Evolutionary conservation across 139 green algal genomes (phyloP).

Genomic region (Chlamydomonas incerta): DNA sequence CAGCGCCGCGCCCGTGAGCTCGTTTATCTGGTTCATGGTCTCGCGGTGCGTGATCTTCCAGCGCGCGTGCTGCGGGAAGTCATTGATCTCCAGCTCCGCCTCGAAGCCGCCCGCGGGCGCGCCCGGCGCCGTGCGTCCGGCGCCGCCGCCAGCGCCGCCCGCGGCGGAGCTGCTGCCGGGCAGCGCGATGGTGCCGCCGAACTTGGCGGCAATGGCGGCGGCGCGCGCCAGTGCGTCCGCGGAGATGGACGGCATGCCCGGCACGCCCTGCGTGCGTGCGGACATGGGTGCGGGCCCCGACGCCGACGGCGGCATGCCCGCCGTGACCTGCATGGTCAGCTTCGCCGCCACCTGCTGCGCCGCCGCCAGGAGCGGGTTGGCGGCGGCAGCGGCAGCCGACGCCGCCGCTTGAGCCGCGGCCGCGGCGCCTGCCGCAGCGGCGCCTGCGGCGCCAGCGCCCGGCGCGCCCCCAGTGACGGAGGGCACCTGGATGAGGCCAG

Average conservation of each 20-base stretch:
- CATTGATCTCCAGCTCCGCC: slow-evolving; percentile 98
- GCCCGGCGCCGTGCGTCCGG: too few relatives aligned
- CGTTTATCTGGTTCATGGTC: slow-evolving; percentile 84
- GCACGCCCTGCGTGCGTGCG: not conserved
- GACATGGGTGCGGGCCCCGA: too few relatives aligned
- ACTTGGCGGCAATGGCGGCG: slow-evolving; percentile 45
- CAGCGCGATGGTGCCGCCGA: slow-evolving; percentile 8
- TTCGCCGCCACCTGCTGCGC: slow-evolving; percentile 31
- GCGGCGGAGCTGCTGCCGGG: not conserved
- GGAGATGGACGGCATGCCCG: not conserved
- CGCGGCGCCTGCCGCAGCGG: not conserved
- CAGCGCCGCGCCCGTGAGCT: slow-evolving; percentile 90
- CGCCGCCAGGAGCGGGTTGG: slow-evolving; percentile 3
- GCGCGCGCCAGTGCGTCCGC: slow-evolving; percentile 20
- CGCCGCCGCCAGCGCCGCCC: not conserved
- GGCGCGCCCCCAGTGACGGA: too few relatives aligned
- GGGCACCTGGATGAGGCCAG: not conserved
- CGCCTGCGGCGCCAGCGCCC: not conserved
- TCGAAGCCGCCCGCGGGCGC: slow-evolving; percentile 76
- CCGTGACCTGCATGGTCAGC: slow-evolving; percentile 30
- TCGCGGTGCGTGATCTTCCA: slow-evolving; percentile 98
- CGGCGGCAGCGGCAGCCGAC: slow-evolving; percentile 18
- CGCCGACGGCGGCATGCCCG: slow-evolving; percentile 5
- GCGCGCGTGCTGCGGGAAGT: slow-evolving; percentile 97
- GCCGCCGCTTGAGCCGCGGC: not conserved